Conservation (phyloP, 495 filamentous ascomycete genomes). For the Pseudoneurospora amorphoporcata region DNA sequence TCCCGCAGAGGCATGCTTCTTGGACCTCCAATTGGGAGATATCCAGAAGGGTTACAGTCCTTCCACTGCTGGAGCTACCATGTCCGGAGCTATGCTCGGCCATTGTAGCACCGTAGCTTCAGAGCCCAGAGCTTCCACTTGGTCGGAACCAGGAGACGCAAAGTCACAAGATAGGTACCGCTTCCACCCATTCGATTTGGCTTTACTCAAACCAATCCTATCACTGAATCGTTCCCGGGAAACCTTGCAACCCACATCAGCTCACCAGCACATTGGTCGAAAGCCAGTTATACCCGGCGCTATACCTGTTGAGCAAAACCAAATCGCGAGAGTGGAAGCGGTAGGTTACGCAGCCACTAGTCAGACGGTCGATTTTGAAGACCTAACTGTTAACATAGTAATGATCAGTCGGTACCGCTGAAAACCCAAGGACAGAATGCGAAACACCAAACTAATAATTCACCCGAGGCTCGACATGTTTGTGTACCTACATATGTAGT, state of each 20-base stretch:
- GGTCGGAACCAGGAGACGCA: background rate
- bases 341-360: too few species aligned
- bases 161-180: background rate
- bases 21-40: background rate
- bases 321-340: too few species aligned
- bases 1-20: background rate
- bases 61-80: background rate
- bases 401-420: background rate
- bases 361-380: too few species aligned
- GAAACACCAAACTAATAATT: background rate
- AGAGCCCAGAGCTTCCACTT: background rate
- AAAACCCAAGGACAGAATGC: background rate
- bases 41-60: background rate
- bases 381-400: background rate
- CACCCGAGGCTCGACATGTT: background rate
- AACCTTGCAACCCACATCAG: too few species aligned
- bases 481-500: background rate
- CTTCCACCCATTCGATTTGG: too few species aligned
- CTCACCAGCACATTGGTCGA: too few species aligned
- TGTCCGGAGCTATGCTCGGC: background rate
- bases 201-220: too few species aligned
- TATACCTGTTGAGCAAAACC: too few species aligned
- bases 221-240: too few species aligned
- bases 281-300: too few species aligned
- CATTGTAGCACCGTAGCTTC: background rate